Evolutionary conservation across 106 monocot species (phyloP).

Genomic region (Allium sativum): DNA sequence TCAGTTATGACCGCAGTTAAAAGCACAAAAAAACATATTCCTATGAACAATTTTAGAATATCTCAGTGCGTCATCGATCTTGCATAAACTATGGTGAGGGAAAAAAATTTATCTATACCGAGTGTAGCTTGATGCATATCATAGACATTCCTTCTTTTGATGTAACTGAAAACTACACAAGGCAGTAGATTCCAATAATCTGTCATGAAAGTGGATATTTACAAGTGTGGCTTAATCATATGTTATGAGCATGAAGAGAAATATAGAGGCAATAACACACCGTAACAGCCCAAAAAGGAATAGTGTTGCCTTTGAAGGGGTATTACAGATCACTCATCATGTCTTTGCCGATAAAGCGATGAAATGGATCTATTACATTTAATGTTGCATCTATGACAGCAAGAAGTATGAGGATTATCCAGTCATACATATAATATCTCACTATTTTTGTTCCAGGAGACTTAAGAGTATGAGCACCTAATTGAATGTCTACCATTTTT

Average conservation of each 20-base stretch:
- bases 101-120: conserved; percentile 20
- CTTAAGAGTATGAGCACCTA: no score
- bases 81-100: background rate
- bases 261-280: conserved; percentile 15
- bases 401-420: conserved; percentile 34
- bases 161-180: conserved; percentile 34
- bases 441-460: no score
- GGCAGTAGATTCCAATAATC: conserved; percentile 51
- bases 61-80: background rate
- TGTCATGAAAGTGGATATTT: background rate
- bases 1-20: conserved; percentile 61
- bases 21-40: conserved; percentile 49
- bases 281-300: conserved; percentile 41
- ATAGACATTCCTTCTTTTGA: conserved; percentile 57
- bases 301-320: conserved; percentile 29
- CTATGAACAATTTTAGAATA: conserved; percentile 14
- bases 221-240: background rate
- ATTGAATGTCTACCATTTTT: background rate
- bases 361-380: conserved; percentile 22
- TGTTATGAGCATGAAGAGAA: background rate
- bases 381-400: conserved; percentile 11
- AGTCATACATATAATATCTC: conserved; percentile 30
- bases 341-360: conserved; percentile 37
- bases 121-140: conserved; percentile 72
- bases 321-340: conserved; percentile 46